A percentile compares a stretch with the other conserved stretches of the same genome.
phyloP scores from a whole-genome alignment of 805 yeast genomes.

The Hanseniaspora pseudoguilliermondii region DNA sequence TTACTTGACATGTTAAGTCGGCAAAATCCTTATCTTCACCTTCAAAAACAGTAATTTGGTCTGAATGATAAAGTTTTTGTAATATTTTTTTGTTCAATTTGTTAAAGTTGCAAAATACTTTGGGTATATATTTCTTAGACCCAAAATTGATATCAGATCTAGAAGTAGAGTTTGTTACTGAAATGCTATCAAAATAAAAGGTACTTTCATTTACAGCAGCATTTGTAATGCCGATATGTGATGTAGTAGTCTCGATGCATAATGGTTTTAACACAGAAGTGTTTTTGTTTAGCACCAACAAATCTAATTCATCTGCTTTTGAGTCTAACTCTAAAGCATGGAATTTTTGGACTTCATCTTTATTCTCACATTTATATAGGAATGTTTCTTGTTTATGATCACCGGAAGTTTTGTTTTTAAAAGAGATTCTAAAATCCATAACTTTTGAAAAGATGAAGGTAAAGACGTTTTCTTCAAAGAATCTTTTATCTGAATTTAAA shows the following conservation, averaged over 20 bases:
- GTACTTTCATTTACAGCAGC: background rate
- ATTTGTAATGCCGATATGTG: background rate
- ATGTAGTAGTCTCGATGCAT: background rate
- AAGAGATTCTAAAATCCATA: background rate
- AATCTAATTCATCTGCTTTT: background rate
- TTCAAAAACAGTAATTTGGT: constrained; percentile 16
- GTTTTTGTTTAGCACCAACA: background rate
- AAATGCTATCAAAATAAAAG: background rate
- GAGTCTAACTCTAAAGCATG: too few relatives aligned
- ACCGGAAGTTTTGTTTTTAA: background rate
- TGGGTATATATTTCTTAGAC: constrained; percentile 1
- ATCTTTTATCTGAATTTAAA: background rate
- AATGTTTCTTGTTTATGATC: too few relatives aligned
- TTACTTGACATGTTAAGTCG: constrained; percentile 17
- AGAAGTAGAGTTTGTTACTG: background rate
- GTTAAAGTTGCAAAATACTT: constrained; percentile 15
- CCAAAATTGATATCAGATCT: too few relatives aligned
- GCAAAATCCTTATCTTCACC: background rate
- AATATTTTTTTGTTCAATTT: constrained; percentile 14
- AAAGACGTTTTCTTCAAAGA: background rate
- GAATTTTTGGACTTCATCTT: background rate
- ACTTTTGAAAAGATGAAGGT: background rate
- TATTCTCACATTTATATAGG: background rate
- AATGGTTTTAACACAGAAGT: too few relatives aligned
- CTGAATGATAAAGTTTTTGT: constrained; percentile 7